Evolutionary conservation across 352 stramenopile species (phyloP).

Genomic region (Elongisporangium undulatum): DNA sequence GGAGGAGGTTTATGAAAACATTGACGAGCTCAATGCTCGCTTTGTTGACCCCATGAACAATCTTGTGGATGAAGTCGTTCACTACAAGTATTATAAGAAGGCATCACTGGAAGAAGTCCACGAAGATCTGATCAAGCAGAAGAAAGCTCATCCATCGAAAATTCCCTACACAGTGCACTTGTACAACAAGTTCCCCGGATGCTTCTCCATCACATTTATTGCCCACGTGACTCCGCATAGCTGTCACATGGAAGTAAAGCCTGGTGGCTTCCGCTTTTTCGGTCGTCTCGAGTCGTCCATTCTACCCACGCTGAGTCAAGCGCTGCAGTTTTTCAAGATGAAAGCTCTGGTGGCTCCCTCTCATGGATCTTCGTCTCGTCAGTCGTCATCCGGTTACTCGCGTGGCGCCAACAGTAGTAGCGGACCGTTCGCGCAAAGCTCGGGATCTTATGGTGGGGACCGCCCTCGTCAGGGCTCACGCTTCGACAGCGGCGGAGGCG

Average conservation of each 20-base stretch:
- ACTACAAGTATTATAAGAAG: conserved; percentile 87
- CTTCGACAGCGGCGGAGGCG: conserved; percentile 50
- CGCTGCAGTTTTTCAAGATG: conserved; percentile 90
- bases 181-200: conserved; percentile 85
- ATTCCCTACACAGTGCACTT: conserved; percentile 85
- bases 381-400: conserved; percentile 30
- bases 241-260: conserved; percentile 86
- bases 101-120: conserved; percentile 65
- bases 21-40: conserved; percentile 85
- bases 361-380: conserved; percentile 19
- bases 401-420: conserved; percentile 36
- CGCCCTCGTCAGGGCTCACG: conserved; percentile 58
- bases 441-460: conserved; percentile 28
- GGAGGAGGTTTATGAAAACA: conserved; percentile 82
- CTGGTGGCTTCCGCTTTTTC: conserved; percentile 83
- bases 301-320: conserved; percentile 68
- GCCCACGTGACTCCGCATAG: conserved; percentile 77
- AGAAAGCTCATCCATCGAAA: conserved; percentile 77
- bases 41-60: conserved; percentile 89
- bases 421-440: conserved; percentile 58
- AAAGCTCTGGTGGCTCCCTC: conserved; percentile 67
- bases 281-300: conserved; percentile 85
- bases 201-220: conserved; percentile 89
- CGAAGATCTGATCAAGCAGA: conserved; percentile 86
- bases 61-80: conserved; percentile 79